Percentiles rank a stretch among this genome's conserved stretches.
phyloP scores from a whole-genome alignment of 306 rosid species.

The Fragaria vesca region DNA sequence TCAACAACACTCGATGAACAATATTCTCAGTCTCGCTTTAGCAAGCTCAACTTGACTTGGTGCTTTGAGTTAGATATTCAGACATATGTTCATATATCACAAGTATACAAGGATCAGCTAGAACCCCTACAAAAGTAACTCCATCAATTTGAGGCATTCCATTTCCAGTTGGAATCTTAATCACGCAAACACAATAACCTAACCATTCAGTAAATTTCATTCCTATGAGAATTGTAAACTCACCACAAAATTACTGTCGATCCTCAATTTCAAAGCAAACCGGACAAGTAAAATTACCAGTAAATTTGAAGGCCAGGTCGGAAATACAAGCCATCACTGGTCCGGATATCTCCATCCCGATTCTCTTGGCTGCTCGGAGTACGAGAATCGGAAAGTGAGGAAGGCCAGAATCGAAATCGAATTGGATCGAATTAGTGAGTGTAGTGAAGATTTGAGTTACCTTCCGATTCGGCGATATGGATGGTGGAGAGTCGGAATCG shows the following conservation, averaged over 20 bases:
- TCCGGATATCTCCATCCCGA: conserved; percentile 59
- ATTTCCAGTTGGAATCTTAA: background rate
- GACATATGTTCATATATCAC: background rate
- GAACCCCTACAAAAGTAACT: background rate
- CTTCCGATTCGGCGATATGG: conserved; percentile 69
- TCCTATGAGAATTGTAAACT: background rate
- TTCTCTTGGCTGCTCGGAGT: conserved; percentile 43
- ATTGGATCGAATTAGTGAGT: background rate
- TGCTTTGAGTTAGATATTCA: background rate
- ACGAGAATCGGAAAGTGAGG: background rate
- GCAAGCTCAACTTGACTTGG: background rate
- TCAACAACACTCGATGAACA: background rate
- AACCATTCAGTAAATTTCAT: background rate
- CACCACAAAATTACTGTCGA: background rate
- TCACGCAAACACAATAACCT: background rate
- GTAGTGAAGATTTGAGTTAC: conserved; percentile 25
- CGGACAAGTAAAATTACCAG: conserved; percentile 40
- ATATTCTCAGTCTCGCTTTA: background rate
- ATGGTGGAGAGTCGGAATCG: conserved; percentile 73
- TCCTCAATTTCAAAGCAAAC: background rate
- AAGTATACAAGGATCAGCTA: background rate
- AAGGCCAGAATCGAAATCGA: background rate
- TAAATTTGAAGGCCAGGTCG: conserved; percentile 75
- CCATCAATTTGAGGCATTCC: background rate
- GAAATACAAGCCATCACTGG: conserved; percentile 74